Conservation (phyloP, 495 filamentous ascomycete species). For the Trichoderma erinaceum region DNA sequence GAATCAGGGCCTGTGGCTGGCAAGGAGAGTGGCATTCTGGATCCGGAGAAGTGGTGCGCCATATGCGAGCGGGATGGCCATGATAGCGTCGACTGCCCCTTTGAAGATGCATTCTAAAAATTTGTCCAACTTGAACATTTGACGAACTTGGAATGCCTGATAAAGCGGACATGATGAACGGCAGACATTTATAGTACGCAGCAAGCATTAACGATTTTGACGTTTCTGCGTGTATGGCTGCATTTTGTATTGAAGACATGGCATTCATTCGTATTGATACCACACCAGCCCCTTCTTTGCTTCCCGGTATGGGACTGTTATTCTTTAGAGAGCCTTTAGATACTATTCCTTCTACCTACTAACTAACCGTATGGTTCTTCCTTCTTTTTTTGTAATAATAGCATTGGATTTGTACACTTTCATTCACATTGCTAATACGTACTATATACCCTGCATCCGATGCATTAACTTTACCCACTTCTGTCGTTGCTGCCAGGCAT, state of each 20-base stretch:
- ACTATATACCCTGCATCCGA: too few relatives aligned
- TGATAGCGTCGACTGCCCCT: conserved; percentile 89
- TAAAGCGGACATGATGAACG: conserved; percentile 1
- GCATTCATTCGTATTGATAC: conserved; percentile 1
- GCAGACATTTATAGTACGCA: conserved; percentile 6
- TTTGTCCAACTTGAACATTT: neutral
- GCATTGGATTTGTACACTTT: neutral
- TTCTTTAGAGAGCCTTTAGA: neutral
- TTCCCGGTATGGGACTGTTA: neutral
- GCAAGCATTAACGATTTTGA: conserved; percentile 2
- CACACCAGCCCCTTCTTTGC: neutral
- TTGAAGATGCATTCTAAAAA: conserved; percentile 68
- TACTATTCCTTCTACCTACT: neutral
- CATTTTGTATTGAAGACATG: conserved; percentile 8
- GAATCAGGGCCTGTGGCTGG: conserved; percentile 70
- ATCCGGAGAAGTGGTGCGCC: conserved; percentile 91
- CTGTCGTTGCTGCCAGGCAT: too few relatives aligned
- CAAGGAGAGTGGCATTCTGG: conserved; percentile 71
- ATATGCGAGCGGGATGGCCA: conserved; percentile 95
- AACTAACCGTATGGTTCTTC: neutral
- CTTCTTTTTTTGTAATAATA: neutral
- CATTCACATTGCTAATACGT: neutral
- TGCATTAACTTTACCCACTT: too few relatives aligned
- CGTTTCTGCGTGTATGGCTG: conserved; percentile 8
- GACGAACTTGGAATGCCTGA: neutral